Evolutionary conservation across 78 protist species (phyloP).

Genomic region (Dictyostelium capitatum): DNA sequence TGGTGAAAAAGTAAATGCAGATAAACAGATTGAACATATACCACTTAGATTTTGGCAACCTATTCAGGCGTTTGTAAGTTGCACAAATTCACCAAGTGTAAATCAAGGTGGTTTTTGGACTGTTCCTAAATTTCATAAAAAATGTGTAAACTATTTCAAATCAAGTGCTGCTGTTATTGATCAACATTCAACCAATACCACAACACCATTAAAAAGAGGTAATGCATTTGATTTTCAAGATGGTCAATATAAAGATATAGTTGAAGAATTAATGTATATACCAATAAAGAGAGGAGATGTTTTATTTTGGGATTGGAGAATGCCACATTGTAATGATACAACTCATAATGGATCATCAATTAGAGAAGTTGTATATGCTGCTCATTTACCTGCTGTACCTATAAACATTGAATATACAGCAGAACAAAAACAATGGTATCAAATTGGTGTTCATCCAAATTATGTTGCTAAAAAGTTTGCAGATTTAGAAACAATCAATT

Average conservation of each 20-base stretch:
- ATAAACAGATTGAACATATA: neutral
- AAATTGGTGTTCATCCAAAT: conserved; percentile 54
- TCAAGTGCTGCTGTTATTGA: neutral
- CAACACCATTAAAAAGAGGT: conserved; percentile 60
- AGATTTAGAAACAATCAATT: conserved; percentile 27
- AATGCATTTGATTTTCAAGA: conserved; percentile 68
- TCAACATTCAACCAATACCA: neutral
- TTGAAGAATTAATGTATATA: neutral
- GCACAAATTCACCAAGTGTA: conserved; percentile 6
- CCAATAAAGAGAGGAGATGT: conserved; percentile 69
- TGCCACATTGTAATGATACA: conserved; percentile 61
- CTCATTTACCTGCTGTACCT: conserved; percentile 59
- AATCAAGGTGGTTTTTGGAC: conserved; percentile 76
- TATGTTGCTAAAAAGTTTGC: conserved; percentile 58
- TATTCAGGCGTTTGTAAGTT: conserved; percentile 63
- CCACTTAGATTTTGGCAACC: conserved; percentile 82
- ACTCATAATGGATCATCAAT: conserved; percentile 14
- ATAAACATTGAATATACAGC: conserved; percentile 32
- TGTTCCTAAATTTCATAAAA: conserved; percentile 52
- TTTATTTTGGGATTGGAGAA: conserved; percentile 77
- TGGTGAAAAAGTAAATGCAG: conserved; percentile 34
- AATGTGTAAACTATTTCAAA: conserved; percentile 38
- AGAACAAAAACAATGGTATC: conserved; percentile 44
- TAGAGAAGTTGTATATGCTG: conserved; percentile 74
- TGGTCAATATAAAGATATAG: neutral